Evolutionary conservation across 306 rosid genomes (phyloP).

Genomic region (barrel medic (Medicago truncatula)): MtrunA17r5.0-ANR NC_053045.1:47682501-47683000

Average conservation of each 20-base stretch:
- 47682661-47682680: neutral
- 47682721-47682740: neutral
- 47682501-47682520: neutral
- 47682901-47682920: neutral
- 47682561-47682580: too few species aligned
- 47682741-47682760: neutral
- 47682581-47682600: neutral
- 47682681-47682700: neutral
- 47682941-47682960: constrained; percentile 17
- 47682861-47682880: neutral
- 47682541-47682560: too few species aligned
- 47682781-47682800: neutral
- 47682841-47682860: neutral
- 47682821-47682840: neutral
- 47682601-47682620: neutral
- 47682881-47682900: neutral
- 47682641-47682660: neutral
- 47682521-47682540: neutral
- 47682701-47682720: neutral
- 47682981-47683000: constrained; percentile 6
- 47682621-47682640: neutral
- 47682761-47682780: neutral
- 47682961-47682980: constrained; percentile 30
- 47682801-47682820: neutral
- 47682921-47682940: constrained; percentile 17